These are phyloP conservation scores for Arabis alpina DNA, from an alignment of 345 rosid genomes.

Conservation along the genomic window DNA sequence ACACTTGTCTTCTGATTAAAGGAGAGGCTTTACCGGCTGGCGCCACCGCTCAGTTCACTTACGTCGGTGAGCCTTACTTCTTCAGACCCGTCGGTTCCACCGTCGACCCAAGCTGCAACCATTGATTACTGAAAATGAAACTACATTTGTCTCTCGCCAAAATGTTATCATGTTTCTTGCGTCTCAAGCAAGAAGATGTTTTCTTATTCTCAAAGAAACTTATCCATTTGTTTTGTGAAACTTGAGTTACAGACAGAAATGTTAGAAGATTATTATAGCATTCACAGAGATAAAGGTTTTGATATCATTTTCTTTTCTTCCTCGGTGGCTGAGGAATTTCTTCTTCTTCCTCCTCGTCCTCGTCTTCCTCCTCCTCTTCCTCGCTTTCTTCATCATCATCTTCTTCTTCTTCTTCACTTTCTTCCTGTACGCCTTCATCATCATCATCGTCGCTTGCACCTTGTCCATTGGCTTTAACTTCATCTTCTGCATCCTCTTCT, in stretches of 20 bases:
- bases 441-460: conserved; percentile 3
- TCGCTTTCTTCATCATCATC: background rate
- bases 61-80: conserved; percentile 36
- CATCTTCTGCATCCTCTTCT: conserved; percentile 8
- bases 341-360: background rate
- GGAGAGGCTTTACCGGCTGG: conserved; percentile 28
- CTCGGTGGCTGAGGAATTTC: conserved; percentile 28
- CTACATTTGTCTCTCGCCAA: background rate
- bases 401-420: background rate
- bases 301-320: conserved; percentile 10
- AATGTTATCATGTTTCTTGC: background rate
- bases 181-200: background rate
- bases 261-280: background rate
- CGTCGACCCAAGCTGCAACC: conserved; percentile 29
- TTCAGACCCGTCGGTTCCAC: conserved; percentile 27
- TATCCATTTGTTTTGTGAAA: background rate
- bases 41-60: conserved; percentile 8
- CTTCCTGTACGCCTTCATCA: background rate
- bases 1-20: conserved; percentile 33
- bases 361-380: background rate
- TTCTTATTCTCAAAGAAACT: background rate
- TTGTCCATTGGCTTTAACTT: conserved; percentile 16
- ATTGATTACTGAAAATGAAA: background rate
- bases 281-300: background rate
- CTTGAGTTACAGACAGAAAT: conserved; percentile 7